phyloP scores from a whole-genome alignment of 768 basidiomycete genomes.

The Hysterangium stoloniferum region DNA sequence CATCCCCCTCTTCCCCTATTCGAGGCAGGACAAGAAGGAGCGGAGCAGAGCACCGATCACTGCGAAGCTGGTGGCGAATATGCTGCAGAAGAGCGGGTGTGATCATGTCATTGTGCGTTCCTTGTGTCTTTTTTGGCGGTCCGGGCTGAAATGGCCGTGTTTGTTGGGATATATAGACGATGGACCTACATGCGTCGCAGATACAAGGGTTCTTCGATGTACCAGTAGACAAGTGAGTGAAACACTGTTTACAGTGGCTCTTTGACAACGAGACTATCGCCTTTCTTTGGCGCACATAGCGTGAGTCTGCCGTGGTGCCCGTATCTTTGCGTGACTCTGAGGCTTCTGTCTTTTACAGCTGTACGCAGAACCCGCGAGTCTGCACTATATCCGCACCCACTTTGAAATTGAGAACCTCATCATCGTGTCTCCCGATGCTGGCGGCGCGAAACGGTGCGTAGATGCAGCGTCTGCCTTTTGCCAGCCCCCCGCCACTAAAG shows the following conservation, averaged over 20 bases:
- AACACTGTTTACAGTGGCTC: neutral
- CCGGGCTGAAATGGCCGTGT: neutral
- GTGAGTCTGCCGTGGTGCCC: constrained; percentile 32
- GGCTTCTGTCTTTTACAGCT: constrained; percentile 46
- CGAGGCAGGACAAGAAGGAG: constrained; percentile 98
- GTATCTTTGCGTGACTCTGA: neutral
- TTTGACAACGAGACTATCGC: neutral
- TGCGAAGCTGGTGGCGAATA: constrained; percentile 96
- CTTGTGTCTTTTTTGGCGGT: neutral
- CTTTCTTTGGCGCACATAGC: too few relatives aligned
- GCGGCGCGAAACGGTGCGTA: constrained; percentile 89
- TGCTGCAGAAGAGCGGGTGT: constrained; percentile 87
- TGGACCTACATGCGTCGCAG: constrained; percentile 98
- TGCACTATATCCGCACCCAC: constrained; percentile 89
- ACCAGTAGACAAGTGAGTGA: constrained; percentile 94
- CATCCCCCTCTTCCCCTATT: constrained; percentile 93
- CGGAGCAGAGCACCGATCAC: constrained; percentile 97
- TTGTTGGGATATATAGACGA: constrained; percentile 45
- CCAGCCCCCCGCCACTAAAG: neutral
- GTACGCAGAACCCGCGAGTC: constrained; percentile 92
- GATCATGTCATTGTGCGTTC: constrained; percentile 91
- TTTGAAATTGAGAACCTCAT: constrained; percentile 81
- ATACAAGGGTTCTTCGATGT: constrained; percentile 99
- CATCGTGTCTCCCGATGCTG: constrained; percentile 97
- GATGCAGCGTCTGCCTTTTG: neutral